Evolutionary conservation across 2,329 filamentous ascomycete genomes (phyloP), one percentile per base, ranked within the genome.

Genomic region (Ceratocystis ficicola): DNA sequence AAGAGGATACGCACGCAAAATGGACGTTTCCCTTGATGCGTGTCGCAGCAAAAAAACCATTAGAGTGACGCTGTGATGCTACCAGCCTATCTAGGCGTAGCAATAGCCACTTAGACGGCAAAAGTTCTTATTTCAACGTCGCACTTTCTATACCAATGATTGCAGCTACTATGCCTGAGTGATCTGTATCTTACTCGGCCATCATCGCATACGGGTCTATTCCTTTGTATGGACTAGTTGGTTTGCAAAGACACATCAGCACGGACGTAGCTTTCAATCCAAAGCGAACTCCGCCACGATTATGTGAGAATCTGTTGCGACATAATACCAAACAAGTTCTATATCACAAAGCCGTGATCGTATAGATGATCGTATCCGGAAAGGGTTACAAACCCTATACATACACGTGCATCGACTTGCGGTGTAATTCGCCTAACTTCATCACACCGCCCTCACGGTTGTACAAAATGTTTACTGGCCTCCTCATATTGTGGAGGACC

Each of bases 81-180:
- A 6, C 48, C 22, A 22, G n/a, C 7, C 6, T 30, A 15, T 32
- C 25, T 57, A 6, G 7, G 52, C 52, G 28, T 32, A 32, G 12
- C 12, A 7, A 15, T 57, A 10, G 2, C 17, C n/a, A 2, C 12
- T 32, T 30, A 3, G 15, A 17, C 22, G 52, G 28, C 52, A 57
- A 57, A 57, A 57, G 52, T 57, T 57, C 22, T 57, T 57, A 57
- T 30, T 57, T 32, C 52, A 32, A 57, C 28, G 52, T 57, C 52
- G 52, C 30, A 32, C 52, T 30, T 32, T 41, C 22, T 28, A 4
- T 17, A 17, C 6, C 22, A 25, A 28, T 17, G 28, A 17, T 30
- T 30, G 15, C 15, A 30, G 28, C 52, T 57, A 8, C n/a, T 57
- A 17, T 32, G 12, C 25, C 15, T 57, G 5, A 28, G 25, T 57